Evolutionary conservation across 2,329 filamentous ascomycete genomes (phyloP).

Genomic region (Lanzia echinophila): DNA sequence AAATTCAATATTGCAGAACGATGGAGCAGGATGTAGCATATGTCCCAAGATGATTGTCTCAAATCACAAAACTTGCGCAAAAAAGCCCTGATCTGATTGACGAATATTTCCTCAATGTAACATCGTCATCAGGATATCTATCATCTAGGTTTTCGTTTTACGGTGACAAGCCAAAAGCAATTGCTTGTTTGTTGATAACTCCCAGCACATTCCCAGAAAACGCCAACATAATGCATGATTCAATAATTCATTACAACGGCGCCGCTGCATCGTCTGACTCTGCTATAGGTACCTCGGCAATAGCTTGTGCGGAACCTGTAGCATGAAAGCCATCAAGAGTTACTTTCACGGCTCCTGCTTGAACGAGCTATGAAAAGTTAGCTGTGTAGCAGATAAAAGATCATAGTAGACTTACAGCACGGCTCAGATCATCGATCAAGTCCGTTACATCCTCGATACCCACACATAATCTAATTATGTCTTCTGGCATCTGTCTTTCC

Average conservation of each 20-base stretch:
- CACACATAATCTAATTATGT: conserved; percentile 91
- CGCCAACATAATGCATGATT: conserved; percentile 17
- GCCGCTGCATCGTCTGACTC: conserved; percentile 24
- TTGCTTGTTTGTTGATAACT: conserved; percentile 2
- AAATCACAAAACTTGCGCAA: neutral
- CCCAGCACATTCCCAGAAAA: neutral
- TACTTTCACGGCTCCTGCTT: conserved; percentile 87
- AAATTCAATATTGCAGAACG: too few species aligned
- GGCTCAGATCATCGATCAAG: conserved; percentile 83
- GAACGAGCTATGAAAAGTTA: conserved; percentile 59
- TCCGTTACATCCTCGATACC: conserved; percentile 93
- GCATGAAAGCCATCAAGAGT: conserved; percentile 78
- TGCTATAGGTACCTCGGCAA: conserved; percentile 25
- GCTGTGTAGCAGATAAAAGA: conserved; percentile 10
- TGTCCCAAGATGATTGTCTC: neutral
- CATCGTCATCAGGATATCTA: neutral
- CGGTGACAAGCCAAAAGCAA: neutral
- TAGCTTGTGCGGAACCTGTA: conserved; percentile 18
- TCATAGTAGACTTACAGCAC: conserved; percentile 62
- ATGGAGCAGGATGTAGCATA: neutral
- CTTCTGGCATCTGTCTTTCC: conserved; percentile 89
- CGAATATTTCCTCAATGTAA: neutral
- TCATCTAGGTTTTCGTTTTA: neutral
- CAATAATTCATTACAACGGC: conserved; percentile 11
- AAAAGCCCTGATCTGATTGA: neutral